Percentiles rank a stretch among this genome's conserved stretches.
Evolutionary conservation across 768 basidiomycete genomes (phyloP).

Genomic region (Leccinum incarnatum): DNA sequence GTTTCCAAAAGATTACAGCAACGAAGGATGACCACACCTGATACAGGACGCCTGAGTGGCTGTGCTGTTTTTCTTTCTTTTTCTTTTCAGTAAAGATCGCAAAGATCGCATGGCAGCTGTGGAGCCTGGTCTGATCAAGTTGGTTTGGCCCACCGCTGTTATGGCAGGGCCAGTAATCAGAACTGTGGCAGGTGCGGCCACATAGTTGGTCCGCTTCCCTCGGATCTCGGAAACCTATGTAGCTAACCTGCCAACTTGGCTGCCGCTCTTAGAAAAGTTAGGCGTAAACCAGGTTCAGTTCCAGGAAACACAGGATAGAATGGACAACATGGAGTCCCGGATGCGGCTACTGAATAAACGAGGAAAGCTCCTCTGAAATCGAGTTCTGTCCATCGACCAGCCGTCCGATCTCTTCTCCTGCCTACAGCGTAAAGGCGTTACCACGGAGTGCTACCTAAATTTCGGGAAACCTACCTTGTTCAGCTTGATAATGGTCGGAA

Average conservation of each 20-base stretch:
- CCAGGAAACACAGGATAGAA: conserved; percentile 7
- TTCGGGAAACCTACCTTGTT: conserved; percentile 45
- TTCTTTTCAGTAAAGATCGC: not conserved
- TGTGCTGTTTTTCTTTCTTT: not conserved
- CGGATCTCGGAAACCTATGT: not conserved
- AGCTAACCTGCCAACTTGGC: not conserved
- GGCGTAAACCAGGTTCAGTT: not conserved
- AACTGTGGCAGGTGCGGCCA: not conserved
- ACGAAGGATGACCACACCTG: not conserved
- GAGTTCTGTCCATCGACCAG: conserved; percentile 29
- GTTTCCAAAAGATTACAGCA: not conserved
- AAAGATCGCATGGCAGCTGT: conserved; percentile 1
- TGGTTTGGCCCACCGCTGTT: not conserved
- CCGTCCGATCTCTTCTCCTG: conserved; percentile 27
- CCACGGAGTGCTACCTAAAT: not conserved
- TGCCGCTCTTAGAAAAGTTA: not conserved
- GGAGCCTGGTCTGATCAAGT: not conserved
- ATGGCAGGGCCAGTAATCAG: not conserved
- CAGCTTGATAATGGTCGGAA: conserved; percentile 68
- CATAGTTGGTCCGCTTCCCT: not conserved
- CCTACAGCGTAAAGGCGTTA: conserved; percentile 11
- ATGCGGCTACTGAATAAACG: conserved; percentile 21
- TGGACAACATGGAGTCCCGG: not conserved
- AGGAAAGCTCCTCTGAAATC: conserved; percentile 20
- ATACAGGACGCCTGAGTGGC: not conserved